Evolutionary conservation across 2,329 filamentous ascomycete species (phyloP), one percentile per base, ranked within the genome.

Genomic region (Xylaria sp.): DNA sequence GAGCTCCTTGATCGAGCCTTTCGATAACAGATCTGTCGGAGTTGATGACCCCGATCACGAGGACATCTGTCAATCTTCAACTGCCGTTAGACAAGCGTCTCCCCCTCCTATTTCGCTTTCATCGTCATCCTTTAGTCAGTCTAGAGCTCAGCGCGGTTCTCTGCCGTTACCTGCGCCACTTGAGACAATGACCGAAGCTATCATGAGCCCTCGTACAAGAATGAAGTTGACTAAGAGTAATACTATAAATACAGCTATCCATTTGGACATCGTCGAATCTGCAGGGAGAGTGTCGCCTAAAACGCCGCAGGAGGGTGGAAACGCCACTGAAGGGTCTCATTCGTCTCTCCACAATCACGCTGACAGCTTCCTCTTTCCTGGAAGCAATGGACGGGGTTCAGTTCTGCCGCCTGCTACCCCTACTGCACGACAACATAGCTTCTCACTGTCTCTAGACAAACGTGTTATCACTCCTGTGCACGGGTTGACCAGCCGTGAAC

Each of bases 331-430:
- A 76, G 90, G 93, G 0, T 96, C 92, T 78, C 88, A 89, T 44
- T 82, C 97, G 20, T 94, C 93, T 0, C 95, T 97, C 66, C 96
- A 93, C 3, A 90, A 88, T 63, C 82, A 84, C 20, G 72, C 74
- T 11, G 81, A 82, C 44, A 71, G 73, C 15, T 77, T 78, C 38
- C 73, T 78, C 42, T 80, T 81, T 73, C 80, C 79, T 20, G 78
- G 80, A 31, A 74, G 70, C 61, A 73, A 70, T 61, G 73, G 72
- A 15, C 72, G 68, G 45, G 73, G 71, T 20, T 71, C 80, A 59
- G 83, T 83, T 64, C 84, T 89, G 53, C 87, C 87, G 13, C 95
- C 94, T 0, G 94, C 93, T 0, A 98, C 95, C 0, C 95, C 95
- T 4, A 97, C 94, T 1, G 83, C 86, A 13, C 84, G 84, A 44